Percentiles rank a stretch among this genome's conserved stretches.
Evolutionary conservation across 768 basidiomycete species (phyloP).

Genomic region (Pisolithus albus): DNA sequence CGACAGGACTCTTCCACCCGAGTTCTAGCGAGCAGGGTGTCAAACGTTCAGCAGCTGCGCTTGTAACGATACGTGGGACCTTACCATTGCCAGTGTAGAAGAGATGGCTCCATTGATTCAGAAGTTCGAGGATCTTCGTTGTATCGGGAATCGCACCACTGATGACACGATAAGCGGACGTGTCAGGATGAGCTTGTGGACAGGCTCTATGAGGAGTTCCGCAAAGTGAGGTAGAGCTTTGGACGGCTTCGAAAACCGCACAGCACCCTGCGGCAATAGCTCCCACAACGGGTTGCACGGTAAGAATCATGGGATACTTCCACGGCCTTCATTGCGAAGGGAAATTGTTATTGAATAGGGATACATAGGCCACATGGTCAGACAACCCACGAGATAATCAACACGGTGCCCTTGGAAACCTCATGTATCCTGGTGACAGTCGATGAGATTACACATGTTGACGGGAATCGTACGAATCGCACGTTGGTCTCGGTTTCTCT

Average conservation of each 20-base stretch:
- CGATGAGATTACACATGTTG: not conserved
- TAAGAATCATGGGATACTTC: conserved; percentile 58
- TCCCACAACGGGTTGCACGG: conserved; percentile 53
- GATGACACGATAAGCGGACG: conserved; percentile 45
- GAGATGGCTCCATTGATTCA: conserved; percentile 26
- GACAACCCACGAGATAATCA: conserved; percentile 51
- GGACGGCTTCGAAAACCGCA: conserved; percentile 57
- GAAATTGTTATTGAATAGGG: not conserved
- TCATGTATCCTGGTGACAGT: conserved; percentile 33
- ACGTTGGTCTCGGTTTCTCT: conserved; percentile 45
- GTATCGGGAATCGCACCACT: conserved; percentile 40
- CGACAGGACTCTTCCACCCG: conserved; percentile 39
- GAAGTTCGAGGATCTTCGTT: conserved; percentile 23
- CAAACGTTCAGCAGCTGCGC: conserved; percentile 24
- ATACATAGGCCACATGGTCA: not conserved
- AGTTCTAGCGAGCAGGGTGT: conserved; percentile 30
- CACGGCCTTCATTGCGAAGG: conserved; percentile 40
- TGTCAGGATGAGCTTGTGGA: conserved; percentile 53
- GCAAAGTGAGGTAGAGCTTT: conserved; percentile 46
- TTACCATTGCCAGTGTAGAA: conserved; percentile 33
- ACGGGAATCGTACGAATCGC: not conserved
- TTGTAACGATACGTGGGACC: conserved; percentile 19
- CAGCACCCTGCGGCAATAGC: conserved; percentile 72
- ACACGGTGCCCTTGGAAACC: conserved; percentile 53
- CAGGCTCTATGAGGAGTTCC: conserved; percentile 42